Evolutionary conservation across 2,329 filamentous ascomycete genomes (phyloP).

Genomic region (Sporothrix sp.): DNA sequence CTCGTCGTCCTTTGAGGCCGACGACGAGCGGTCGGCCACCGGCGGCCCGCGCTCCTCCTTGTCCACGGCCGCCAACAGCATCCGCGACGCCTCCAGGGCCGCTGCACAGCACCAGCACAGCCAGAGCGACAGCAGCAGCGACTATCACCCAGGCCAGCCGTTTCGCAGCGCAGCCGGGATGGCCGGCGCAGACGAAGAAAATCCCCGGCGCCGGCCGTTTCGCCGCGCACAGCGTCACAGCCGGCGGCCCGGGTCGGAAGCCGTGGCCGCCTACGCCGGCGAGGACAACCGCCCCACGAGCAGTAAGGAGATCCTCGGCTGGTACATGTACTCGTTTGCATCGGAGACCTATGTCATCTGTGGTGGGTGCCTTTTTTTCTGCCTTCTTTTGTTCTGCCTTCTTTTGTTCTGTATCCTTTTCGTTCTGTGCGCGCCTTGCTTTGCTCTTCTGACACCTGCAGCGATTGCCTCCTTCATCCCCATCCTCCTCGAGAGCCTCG

Average conservation of each 20-base stretch:
- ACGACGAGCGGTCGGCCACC: constrained; percentile 54
- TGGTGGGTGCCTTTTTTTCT: constrained; percentile 57
- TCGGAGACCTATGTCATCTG: constrained; percentile 95
- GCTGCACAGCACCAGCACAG: background rate
- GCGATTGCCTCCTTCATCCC: constrained; percentile 74
- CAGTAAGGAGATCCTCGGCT: constrained; percentile 76
- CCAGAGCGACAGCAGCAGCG: constrained; percentile 6
- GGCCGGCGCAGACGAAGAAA: background rate
- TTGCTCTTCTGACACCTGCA: constrained; percentile 5
- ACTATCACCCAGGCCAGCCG: constrained; percentile 3
- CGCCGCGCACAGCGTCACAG: constrained; percentile 26
- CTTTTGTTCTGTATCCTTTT: too few relatives aligned
- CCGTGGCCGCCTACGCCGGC: constrained; percentile 52
- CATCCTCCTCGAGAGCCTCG: constrained; percentile 86
- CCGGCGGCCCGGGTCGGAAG: constrained; percentile 29
- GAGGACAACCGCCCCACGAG: constrained; percentile 88
- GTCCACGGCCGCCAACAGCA: constrained; percentile 6
- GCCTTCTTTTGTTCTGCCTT: background rate
- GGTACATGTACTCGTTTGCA: constrained; percentile 95
- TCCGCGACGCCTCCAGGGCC: background rate
- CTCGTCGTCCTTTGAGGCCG: constrained; percentile 56
- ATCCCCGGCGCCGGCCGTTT: constrained; percentile 22
- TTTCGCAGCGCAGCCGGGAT: background rate
- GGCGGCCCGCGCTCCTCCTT: constrained; percentile 14
- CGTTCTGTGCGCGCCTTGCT: background rate